A percentile compares a stretch with the other conserved stretches of the same genome.
Evolutionary conservation across 129 eudicot genomes (phyloP).

Genomic region (Erigeron canadensis): DNA sequence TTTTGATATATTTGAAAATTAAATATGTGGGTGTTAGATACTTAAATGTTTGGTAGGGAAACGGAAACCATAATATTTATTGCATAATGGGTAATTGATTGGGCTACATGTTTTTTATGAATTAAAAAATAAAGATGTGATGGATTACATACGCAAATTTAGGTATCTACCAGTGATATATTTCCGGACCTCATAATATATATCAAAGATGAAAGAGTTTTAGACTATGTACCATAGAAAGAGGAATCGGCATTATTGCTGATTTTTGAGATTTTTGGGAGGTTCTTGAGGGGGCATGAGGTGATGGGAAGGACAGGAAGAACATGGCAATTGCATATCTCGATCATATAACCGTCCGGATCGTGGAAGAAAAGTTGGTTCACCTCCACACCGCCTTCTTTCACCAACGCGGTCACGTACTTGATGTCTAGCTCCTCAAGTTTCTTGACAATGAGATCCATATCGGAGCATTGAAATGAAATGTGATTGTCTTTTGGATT

Average conservation of each 20-base stretch:
- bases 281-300: constrained; percentile 48
- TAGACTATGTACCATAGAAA: constrained; percentile 20
- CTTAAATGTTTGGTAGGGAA: too few relatives aligned
- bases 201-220: too few relatives aligned
- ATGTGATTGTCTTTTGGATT: constrained; percentile 87
- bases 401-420: constrained; percentile 56
- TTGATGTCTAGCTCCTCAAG: constrained; percentile 51
- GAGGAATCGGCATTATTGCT: neutral
- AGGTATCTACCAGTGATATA: too few relatives aligned
- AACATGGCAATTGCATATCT: constrained; percentile 77
- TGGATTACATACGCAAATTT: too few relatives aligned
- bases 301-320: constrained; percentile 66
- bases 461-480: constrained; percentile 69
- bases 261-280: constrained; percentile 10
- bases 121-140: too few relatives aligned
- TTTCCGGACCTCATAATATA: too few relatives aligned
- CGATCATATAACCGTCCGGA: constrained; percentile 82
- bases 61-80: too few relatives aligned
- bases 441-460: constrained; percentile 49
- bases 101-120: too few relatives aligned
- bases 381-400: constrained; percentile 66
- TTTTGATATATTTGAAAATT: too few relatives aligned
- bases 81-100: too few relatives aligned
- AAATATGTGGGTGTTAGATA: too few relatives aligned
- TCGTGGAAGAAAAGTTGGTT: constrained; percentile 83